phyloP scores from a whole-genome alignment of 306 rosid species.

The Castanea crenata region DNA sequence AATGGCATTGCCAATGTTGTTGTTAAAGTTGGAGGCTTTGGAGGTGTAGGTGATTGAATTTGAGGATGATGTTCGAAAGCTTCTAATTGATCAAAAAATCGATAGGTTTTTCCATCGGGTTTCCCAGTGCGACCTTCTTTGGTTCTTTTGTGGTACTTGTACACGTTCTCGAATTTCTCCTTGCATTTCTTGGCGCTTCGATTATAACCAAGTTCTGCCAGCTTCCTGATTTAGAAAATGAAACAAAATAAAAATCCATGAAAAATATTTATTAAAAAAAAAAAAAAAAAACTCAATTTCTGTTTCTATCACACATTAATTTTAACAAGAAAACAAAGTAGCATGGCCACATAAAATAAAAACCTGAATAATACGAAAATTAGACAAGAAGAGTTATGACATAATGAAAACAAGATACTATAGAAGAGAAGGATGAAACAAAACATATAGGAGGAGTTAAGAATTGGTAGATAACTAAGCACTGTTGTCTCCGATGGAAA shows the following conservation, averaged over 20 bases:
- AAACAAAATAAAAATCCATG: neutral
- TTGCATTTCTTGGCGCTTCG: slow-evolving; percentile 92
- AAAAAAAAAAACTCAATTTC: neutral
- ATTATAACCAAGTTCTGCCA: slow-evolving; percentile 80
- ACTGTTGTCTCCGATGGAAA: slow-evolving; percentile 30
- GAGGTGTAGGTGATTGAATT: slow-evolving; percentile 22
- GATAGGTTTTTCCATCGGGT: slow-evolving; percentile 80
- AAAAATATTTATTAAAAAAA: neutral
- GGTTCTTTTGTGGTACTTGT: slow-evolving; percentile 92
- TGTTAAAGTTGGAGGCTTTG: slow-evolving; percentile 20
- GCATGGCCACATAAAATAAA: slow-evolving; percentile 10
- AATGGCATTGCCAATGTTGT: slow-evolving; percentile 22
- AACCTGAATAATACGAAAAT: neutral
- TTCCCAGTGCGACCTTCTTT: slow-evolving; percentile 84
- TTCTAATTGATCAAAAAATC: slow-evolving; percentile 75
- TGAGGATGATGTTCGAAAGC: slow-evolving; percentile 62
- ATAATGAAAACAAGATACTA: slow-evolving; percentile 8
- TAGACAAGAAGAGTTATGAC: slow-evolving; percentile 19
- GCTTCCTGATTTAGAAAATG: slow-evolving; percentile 52
- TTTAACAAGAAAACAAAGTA: slow-evolving; percentile 36
- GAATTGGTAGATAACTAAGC: slow-evolving; percentile 23
- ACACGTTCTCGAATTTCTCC: slow-evolving; percentile 95
- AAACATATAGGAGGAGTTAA: neutral
- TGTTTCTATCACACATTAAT: slow-evolving; percentile 22
- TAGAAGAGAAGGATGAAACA: neutral